A percentile compares a stretch with the other conserved stretches of the same genome.
These are phyloP conservation scores for Circinella minor DNA, from an alignment of 371 early-diverging fungal species.

Conservation along the genomic window DNA sequence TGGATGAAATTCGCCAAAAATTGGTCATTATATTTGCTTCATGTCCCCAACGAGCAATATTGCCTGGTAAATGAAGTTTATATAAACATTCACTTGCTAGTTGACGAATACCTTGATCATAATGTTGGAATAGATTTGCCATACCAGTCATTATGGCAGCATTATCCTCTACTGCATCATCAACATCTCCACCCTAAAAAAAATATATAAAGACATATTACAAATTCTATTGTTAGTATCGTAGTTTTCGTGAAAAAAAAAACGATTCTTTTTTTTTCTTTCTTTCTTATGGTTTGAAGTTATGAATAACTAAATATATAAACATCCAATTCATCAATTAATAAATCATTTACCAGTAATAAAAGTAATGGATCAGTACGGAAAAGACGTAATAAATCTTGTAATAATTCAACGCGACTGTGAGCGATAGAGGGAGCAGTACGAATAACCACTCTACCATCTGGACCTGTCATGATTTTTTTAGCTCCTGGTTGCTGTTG, in stretches of 20 bases:
- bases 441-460: neutral
- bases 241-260: neutral
- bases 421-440: neutral
- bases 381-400: slow-evolving; percentile 72
- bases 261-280: no score
- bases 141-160: slow-evolving; percentile 65
- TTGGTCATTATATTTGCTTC: slow-evolving; percentile 48
- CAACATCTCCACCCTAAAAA: slow-evolving; percentile 21
- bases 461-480: slow-evolving; percentile 4
- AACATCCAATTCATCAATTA: no score
- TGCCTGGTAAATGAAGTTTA: slow-evolving; percentile 54
- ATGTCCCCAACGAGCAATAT: slow-evolving; percentile 67
- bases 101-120: slow-evolving; percentile 61
- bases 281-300: no score
- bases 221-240: neutral
- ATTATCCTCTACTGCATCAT: slow-evolving; percentile 62
- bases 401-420: slow-evolving; percentile 66
- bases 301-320: neutral
- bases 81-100: slow-evolving; percentile 72
- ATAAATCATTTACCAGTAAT: slow-evolving; percentile 49
- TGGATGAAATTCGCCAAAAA: slow-evolving; percentile 69
- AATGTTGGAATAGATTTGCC: slow-evolving; percentile 64
- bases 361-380: slow-evolving; percentile 68
- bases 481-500: neutral
- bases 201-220: neutral